Percentiles rank a stretch among this genome's conserved stretches.
These are phyloP conservation scores for Fusarium continuum DNA, from an alignment of 2,329 filamentous ascomycete species.

Conservation along the genomic window DNA sequence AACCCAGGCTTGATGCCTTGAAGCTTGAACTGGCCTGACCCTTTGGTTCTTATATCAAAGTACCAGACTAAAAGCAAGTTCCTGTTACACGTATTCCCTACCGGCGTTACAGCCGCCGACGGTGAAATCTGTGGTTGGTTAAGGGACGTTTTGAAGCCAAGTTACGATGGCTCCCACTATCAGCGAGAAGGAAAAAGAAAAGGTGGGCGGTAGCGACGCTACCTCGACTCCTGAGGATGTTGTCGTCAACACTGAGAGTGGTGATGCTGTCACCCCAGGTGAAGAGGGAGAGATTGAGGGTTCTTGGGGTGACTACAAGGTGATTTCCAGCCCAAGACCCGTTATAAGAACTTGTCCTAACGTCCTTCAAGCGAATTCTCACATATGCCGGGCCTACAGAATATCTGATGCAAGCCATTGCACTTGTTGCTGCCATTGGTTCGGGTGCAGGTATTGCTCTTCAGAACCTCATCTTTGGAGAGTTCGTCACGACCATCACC, in stretches of 20 bases:
- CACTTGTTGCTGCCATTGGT: slow-evolving; percentile 47
- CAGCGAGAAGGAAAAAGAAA: slow-evolving; percentile 29
- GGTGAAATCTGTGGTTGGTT: neutral
- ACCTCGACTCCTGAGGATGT: slow-evolving; percentile 19
- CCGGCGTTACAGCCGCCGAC: neutral
- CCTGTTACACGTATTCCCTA: neutral
- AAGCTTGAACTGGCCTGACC: slow-evolving; percentile 1
- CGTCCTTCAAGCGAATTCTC: slow-evolving; percentile 45
- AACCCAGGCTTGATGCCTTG: neutral
- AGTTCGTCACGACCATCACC: slow-evolving; percentile 50
- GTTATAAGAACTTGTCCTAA: slow-evolving; percentile 1
- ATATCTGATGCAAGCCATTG: slow-evolving; percentile 42
- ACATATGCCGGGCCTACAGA: slow-evolving; percentile 44
- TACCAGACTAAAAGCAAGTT: neutral
- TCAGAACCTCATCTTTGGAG: slow-evolving; percentile 52
- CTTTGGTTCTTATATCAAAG: slow-evolving; percentile 1
- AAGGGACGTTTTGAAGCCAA: neutral
- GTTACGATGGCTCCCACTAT: slow-evolving; percentile 21
- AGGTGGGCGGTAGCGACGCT: neutral
- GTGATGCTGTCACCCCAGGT: neutral
- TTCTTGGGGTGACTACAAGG: slow-evolving; percentile 39
- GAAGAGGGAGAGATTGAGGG: slow-evolving; percentile 30
- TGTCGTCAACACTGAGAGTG: slow-evolving; percentile 3
- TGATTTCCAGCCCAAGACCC: neutral
- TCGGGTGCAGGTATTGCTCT: slow-evolving; percentile 52